phyloP scores from a whole-genome alignment of 139 green algal genomes.

The Chloropicon primus region DNA sequence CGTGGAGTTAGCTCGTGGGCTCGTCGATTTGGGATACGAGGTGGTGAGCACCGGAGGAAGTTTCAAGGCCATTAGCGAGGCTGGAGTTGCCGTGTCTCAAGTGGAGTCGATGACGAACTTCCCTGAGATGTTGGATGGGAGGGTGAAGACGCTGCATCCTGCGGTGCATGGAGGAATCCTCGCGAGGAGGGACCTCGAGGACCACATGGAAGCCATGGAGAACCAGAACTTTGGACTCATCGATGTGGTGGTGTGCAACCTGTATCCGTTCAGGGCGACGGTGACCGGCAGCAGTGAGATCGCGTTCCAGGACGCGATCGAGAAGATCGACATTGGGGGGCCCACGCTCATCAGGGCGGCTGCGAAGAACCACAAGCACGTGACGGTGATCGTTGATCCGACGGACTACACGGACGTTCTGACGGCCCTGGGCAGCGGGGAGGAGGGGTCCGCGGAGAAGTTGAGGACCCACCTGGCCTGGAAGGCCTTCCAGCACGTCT shows the following conservation, averaged over 20 bases:
- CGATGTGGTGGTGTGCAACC: conserved; percentile 93
- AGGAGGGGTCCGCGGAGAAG: conserved; percentile 5
- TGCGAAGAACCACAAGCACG: conserved; percentile 45
- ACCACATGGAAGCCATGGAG: conserved; percentile 77
- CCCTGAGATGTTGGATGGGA: conserved; percentile 95
- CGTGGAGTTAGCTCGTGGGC: conserved; percentile 62
- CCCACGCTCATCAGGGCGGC: conserved; percentile 87
- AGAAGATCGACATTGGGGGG: conserved; percentile 99
- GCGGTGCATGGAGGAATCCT: conserved; percentile 94
- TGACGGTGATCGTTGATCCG: conserved; percentile 75
- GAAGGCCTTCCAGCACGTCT: conserved; percentile 97
- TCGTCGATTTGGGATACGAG: conserved; percentile 70
- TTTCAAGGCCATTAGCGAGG: conserved; percentile 59
- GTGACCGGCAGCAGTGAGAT: conserved; percentile 50
- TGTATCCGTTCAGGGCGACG: conserved; percentile 95
- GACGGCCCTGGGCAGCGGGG: conserved; percentile 25
- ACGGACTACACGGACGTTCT: conserved; percentile 74
- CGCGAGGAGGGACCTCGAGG: conserved; percentile 53
- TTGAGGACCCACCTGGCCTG: conserved; percentile 76
- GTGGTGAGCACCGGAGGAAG: conserved; percentile 90
- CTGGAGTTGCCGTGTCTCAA: conserved; percentile 58
- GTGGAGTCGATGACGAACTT: conserved; percentile 91
- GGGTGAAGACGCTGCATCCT: conserved; percentile 98
- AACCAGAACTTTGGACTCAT: conserved; percentile 75
- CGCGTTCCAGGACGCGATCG: conserved; percentile 68